Percentiles rank a stretch among this genome's conserved stretches.
These are phyloP conservation scores for Polytrichum commune DNA, from an alignment of 225 moss, liverwort and hornwort species.

Conservation along the genomic window DNA sequence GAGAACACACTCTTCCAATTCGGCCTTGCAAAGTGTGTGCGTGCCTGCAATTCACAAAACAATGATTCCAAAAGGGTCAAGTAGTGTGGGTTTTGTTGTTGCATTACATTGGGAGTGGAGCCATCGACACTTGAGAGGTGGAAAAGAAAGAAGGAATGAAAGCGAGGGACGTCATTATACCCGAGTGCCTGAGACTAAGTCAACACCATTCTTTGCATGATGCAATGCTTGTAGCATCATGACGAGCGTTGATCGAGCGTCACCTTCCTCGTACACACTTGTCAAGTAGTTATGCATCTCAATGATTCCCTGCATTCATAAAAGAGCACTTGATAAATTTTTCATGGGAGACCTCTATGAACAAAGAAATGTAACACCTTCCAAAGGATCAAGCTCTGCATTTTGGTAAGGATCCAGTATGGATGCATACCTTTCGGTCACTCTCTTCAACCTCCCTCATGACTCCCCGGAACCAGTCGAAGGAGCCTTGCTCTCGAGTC, in stretches of 20 bases:
- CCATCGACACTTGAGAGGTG: too few species aligned
- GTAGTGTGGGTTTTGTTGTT: too few species aligned
- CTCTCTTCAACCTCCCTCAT: constrained; percentile 89
- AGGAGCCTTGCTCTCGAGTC: constrained; percentile 92
- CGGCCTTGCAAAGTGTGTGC: constrained; percentile 96
- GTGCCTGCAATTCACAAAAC: constrained; percentile 46
- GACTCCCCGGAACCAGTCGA: constrained; percentile 96
- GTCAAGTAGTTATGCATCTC: constrained; percentile 99
- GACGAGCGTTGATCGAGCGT: constrained; percentile 84
- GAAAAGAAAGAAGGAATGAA: neutral
- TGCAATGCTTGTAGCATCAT: constrained; percentile 99
- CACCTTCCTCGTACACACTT: constrained; percentile 97
- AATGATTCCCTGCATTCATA: constrained; percentile 59
- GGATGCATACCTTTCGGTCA: constrained; percentile 62
- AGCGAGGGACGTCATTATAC: constrained; percentile 24
- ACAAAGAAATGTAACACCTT: too few species aligned
- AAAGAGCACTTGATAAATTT: too few species aligned
- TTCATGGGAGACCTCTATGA: too few species aligned
- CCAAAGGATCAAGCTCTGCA: too few species aligned
- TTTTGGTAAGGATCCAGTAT: neutral
- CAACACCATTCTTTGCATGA: constrained; percentile 92
- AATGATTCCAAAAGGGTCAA: neutral
- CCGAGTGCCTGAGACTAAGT: constrained; percentile 95
- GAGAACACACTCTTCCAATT: constrained; percentile 99
- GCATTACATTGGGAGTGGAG: too few species aligned